Base-by-base conservation (phyloP, 164 flowering plant species). In the Liquidambar formosana region DNA sequence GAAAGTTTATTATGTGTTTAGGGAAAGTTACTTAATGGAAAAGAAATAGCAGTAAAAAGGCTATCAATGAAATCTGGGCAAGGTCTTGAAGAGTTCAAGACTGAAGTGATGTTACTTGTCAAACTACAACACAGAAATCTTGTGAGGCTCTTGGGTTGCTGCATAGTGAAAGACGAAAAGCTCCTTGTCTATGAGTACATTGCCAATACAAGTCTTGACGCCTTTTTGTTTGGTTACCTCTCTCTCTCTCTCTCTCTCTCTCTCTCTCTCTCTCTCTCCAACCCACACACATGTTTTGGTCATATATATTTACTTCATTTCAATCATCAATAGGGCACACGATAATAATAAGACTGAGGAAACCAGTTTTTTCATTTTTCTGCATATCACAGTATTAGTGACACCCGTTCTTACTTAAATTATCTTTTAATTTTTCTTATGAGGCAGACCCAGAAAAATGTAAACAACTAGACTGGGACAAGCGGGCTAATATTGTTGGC, bases 61-160 rank as follows among this genome's bases (percentile, higher is more conserved):
- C 81, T 82, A 3, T 77, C 80, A 0, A 63, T 44, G 25, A 74
- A 18, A 53, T 80, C 86, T 0, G 53, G 65, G 8, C 84, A 78
- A 68, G 89, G 86, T 15, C 10, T 71, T 1, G 59, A 65, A 41
- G 84, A 82, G 56, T 78, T 82, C 43, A 77, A 71, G 27, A 85
- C 64, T 46, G 86, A 83, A 53, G 72, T 83, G 12, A 43, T 21
- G 25, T 57, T 82, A 26, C 48, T 82, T 16, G 84, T 79, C 14
- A 83, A 81, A 51, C 85, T 83, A 63, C 82, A 80, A 57, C 88
- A 84, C 63, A 72, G 70, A 48, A 82, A 84, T 47, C 74, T 84
- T 21, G 85, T 78, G 4, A 77, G 75, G 65, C 71, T 84, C 23
- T 52, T 84, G 47, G 84, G 83, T 0, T 82, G 68, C 47, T 78